Evolutionary conservation across 176 grass and related monocot genomes (phyloP), one percentile per base, ranked within the genome.

Genomic region (Lolium multiflorum): DNA sequence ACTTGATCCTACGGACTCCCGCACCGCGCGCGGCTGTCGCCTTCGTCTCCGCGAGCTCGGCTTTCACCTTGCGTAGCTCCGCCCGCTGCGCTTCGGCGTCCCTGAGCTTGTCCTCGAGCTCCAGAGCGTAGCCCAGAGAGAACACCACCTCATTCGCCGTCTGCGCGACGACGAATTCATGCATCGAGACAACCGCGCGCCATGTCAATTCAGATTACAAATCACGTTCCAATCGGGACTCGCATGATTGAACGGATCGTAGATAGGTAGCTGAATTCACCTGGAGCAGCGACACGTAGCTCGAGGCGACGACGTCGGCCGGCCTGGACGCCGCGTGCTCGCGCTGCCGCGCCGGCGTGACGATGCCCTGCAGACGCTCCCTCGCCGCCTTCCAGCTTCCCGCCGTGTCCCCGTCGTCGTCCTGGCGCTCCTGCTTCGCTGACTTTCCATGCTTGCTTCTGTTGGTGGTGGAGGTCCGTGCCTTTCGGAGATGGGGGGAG

Each of bases 321-420:
- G 83, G 77, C 38, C 38, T 76, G 5, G 77, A 20, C 59, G 72
- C 86, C 25, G 86, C 24, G 17, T 81, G 66, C 39, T 1, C 9
- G 35, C 77, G 66, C 58, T 68, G 58, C 47, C 20, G 47, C 38
- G 49, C 17, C 69, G 69, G 76, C 82, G 88, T 66, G 57, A 67
- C 82, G 59, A 76, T 49, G 76, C 82, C 39, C 76, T 77, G 59
- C 60, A 89, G 70, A 70, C 69, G 52, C 77, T 9, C 49, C 60
- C 69, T 41, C 3, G 77, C 21, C 7, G 13, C 39, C 77, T 58
- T 21, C 88, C 68, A 85, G 46, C 11, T 48, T 9, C 11, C 4
- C 20, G 11, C 4, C 20, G 11, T 49, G 44, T 74, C 43, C n/a
- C 43, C 71, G 2, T 74, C 63, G 2, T 73, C 63, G 5, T n/a